Conservation (phyloP, 2,329 filamentous ascomycete species). For the Pseudohalonectria lignicola region DNA sequence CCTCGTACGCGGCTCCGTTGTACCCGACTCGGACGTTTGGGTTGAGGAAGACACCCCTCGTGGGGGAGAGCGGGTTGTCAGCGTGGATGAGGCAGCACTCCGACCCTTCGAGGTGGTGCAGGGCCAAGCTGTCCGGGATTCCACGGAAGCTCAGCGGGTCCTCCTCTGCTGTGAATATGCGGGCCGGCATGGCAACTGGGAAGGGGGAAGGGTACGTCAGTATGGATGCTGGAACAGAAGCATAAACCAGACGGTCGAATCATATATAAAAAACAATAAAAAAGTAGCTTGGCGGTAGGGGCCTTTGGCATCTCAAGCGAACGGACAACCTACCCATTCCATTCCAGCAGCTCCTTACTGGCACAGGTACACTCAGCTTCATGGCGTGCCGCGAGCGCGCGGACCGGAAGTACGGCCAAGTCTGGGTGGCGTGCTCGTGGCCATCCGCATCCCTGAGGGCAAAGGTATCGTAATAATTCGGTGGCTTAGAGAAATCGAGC, state of each 20-base stretch:
- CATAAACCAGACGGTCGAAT: too few species aligned
- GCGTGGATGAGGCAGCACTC: conserved; percentile 72
- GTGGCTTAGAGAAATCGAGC: conserved; percentile 43
- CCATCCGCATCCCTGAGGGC: conserved; percentile 44
- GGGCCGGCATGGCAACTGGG: conserved; percentile 2
- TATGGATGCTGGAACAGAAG: too few species aligned
- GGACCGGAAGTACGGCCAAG: conserved; percentile 49
- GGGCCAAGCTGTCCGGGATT: conserved; percentile 49
- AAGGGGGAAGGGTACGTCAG: background rate
- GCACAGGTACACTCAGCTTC: conserved; percentile 36
- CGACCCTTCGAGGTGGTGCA: conserved; percentile 58
- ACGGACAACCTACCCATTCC: conserved; percentile 42
- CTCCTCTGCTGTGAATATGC: conserved; percentile 2
- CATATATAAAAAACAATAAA: too few species aligned
- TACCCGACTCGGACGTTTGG: conserved; percentile 60
- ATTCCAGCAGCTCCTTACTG: conserved; percentile 59
- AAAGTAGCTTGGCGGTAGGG: too few species aligned
- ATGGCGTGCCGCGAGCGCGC: conserved; percentile 30
- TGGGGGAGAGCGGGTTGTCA: conserved; percentile 49
- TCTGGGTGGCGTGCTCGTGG: conserved; percentile 36
- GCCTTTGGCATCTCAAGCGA: too few species aligned
- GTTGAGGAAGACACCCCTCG: conserved; percentile 54
- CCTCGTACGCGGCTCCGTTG: conserved; percentile 37
- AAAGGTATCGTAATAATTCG: conserved; percentile 50
- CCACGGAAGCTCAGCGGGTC: conserved; percentile 47